Evolutionary conservation across 352 stramenopile species (phyloP), one percentile per base, ranked within the genome.

Genomic region (Halophytophthora polymorphica): DNA sequence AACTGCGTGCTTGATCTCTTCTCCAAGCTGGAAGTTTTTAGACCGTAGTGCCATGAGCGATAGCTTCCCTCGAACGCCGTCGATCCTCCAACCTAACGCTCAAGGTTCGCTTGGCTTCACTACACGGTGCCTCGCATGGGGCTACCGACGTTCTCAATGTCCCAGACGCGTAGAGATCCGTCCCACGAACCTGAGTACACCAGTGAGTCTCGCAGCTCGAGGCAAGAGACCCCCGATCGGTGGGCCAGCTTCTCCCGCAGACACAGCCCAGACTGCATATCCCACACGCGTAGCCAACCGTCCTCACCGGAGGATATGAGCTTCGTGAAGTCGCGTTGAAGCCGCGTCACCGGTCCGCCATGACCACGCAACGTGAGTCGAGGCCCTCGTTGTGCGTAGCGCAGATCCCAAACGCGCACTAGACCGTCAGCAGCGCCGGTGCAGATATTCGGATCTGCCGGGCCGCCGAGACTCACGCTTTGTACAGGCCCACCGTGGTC

Each of bases 331-430:
- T 94, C 83, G 7, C 81, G 77, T 49, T 90, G 75, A 13, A 94
- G 62, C 45, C 71, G 73, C 28, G 77, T 83, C 22, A 94, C 66
- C 6, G 62, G 59, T 0, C 83, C 81, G 0, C 36, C 34, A 25
- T 91, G 81, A 3, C 77, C 73, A 36, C 61, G 37, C 4, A 92
- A 56, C 7, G 69, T 73, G 17, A 94, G 71, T 0, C 77, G 75
- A 13, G 81, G 80, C 0, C 82, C 83, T 14, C 80, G 82, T 17
- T 84, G 61, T 14, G 86, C 79, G 25, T 85, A 90, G 19, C 82
- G 73, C 53, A 94, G 58, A 52, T 94, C 81, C 83, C 83, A 94
- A 40, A 94, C 75, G 19, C 79, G 80, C 49, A 94, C 77, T 25
- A 87, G 47, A 31, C 83, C 81, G 53, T 94, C 83, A 3, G 77